Base-by-base conservation (phyloP, 2,329 filamentous ascomycete species). In the Epichloe sp. region DNA sequence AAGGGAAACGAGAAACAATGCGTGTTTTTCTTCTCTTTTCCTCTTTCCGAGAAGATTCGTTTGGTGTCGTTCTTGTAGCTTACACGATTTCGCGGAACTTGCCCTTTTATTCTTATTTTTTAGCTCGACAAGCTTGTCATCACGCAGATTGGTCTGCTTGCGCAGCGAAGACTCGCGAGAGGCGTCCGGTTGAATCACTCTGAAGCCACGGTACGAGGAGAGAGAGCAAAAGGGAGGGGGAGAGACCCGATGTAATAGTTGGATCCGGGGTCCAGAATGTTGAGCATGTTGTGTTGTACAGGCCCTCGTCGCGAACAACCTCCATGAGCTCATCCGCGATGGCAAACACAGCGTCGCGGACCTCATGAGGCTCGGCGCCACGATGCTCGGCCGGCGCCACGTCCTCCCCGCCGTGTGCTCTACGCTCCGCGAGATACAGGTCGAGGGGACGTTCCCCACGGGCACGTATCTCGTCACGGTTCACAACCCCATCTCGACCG, bases 251-350 rank as follows among this genome's bases (percentile, higher is more conserved):
- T 12, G 2, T 15, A 19, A 19, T 19, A 11, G 10, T 14, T 11
- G 35, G 10, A 37, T 37, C 23, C 23, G 23, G 6, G 23, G 35
- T 5, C 35, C 11, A 37, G 14, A 37, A 11, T 11, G 11, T n/a
- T 36, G 34, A 26, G 36, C 45, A 40, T 21, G 40, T 23, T 14
- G 21, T 10, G 14, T 23, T 17, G 15, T 14, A 23, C 47, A 86
- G 83, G 85, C 85, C 31, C 77, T 90, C 58, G 94, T 96, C 62
- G 83, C 90, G 55, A 89, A 80, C 64, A 90, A 90, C 66, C 77
- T 97, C 47, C 91, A 96, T 68, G 91, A 97, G 78, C 83, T 96
- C 61, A 94, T 97, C 66, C 90, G 91, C 66, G 91, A 97, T 91
- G 91, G 91, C 64, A 82, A 85, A 59, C 88, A 96, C 71, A 86